Evolutionary conservation across 1,139 yeast species (phyloP), one percentile per base, ranked within the genome.

Genomic region (Chernovozyma aurita): DNA sequence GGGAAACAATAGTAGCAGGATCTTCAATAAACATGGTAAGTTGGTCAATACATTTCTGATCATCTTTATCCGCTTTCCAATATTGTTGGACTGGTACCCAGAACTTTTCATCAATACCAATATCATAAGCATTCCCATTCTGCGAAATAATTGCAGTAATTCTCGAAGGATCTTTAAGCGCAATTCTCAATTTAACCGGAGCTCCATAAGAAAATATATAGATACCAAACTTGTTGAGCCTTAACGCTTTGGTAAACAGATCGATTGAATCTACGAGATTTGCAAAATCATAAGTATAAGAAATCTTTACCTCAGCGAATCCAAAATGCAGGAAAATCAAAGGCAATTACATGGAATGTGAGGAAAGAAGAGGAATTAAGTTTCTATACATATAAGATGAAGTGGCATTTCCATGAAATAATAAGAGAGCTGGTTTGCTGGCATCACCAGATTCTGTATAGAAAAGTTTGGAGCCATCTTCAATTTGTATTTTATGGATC

Each of bases 321-420:
- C 75, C 75, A 45, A 52, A 69, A 2, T 70, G n/a, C 63, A n/a
- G 75, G 75, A 26, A 69, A 47, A 46, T 69, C 74, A 3, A 74
- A 74, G 3, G 74, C 73, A 40, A 69, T 38, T 7, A 69, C 55
- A 40, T 61, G 70, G 44, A 67, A 24, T 55, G 43, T 6, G 59
- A 46, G 4, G 63, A 53, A 24, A 69, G 51, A 20, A 62, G 41
- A 7, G 68, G 62, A 31, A 68, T 63, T 41, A 69, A 41, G 30
- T 57, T 45, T 31, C 64, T 52, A 45, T 51, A 69, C 60, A 56
- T 59, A 39, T 57, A 52, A 0, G 74, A 67, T 3, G 73, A 63
- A 1, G 71, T 53, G 11, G 75, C 75, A 36, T 52, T 66, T 2
- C 74, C 75, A 42, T 69, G 75, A 13, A 69, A 53, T 30, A 69